Percentiles rank a stretch among this genome's conserved stretches.
These are phyloP conservation scores for Diaporthe sp. DNA, from an alignment of 2,329 filamentous ascomycete species.

Conservation along the genomic window DNA sequence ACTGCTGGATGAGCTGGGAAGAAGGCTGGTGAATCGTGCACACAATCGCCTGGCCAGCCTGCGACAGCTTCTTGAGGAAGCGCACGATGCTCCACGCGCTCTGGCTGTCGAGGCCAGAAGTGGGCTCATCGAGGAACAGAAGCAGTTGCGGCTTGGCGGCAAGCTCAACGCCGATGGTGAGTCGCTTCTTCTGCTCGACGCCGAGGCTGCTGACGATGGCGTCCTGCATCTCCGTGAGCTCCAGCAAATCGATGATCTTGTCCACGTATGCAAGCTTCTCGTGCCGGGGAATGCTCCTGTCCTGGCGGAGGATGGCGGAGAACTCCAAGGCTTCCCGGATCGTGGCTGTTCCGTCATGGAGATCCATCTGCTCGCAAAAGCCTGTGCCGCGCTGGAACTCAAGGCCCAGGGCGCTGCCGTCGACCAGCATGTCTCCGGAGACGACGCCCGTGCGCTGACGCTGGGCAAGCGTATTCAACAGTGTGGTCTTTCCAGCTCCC, in stretches of 20 bases:
- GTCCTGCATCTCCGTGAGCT: constrained; percentile 77
- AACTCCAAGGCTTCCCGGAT: constrained; percentile 78
- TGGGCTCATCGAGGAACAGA: constrained; percentile 83
- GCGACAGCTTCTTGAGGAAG: constrained; percentile 75
- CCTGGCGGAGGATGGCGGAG: constrained; percentile 76
- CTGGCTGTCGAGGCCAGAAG: constrained; percentile 80
- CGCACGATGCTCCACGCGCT: constrained; percentile 81
- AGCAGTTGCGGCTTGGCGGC: constrained; percentile 80
- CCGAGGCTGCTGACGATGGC: constrained; percentile 79
- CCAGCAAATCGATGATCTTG: constrained; percentile 78
- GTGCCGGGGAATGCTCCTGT: constrained; percentile 66
- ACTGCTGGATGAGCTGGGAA: constrained; percentile 58
- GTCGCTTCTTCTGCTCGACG: constrained; percentile 63
- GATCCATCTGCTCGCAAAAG: constrained; percentile 80
- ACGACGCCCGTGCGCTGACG: constrained; percentile 76
- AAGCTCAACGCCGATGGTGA: constrained; percentile 83
- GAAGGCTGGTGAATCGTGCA: constrained; percentile 63
- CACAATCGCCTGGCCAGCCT: constrained; percentile 58
- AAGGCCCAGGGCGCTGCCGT: constrained; percentile 72
- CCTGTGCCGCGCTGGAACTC: constrained; percentile 80
- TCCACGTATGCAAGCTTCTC: constrained; percentile 80
- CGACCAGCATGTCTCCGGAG: constrained; percentile 67
- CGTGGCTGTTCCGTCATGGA: constrained; percentile 76
- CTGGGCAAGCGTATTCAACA: constrained; percentile 82
- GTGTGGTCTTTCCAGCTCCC: constrained; percentile 86